Base-by-base conservation (phyloP, 305 asterid genomes). In the Stenogyne calaminthoides region DNA sequence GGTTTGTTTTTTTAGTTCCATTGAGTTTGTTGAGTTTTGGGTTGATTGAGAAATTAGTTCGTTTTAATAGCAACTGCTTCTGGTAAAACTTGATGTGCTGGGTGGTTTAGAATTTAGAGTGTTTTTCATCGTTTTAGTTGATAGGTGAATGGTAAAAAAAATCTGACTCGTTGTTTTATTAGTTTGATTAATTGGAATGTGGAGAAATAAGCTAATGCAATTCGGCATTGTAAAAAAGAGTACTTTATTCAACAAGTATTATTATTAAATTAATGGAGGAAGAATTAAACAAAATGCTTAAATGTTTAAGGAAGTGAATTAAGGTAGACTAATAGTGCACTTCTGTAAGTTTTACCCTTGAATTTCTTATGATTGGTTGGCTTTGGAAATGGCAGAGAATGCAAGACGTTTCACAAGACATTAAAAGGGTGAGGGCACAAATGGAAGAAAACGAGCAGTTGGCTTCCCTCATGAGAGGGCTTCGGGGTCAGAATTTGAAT, bases 401-500 rank as follows among this genome's bases (percentile, higher is more conserved):
- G 81, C 92, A 83, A 80, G 96, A 87, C 80, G 96, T 95, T 55
- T 95, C 99, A 2, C 80, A 86, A 72, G 98, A 95, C 86, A 95
- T 95, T 72, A 95, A 95, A 75, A 81, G 96, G 74, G 93, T 95
- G 78, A 88, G 99, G 83, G 98, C 97, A 3, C 96, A 95, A 76
- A 95, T 95, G 99, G 99, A 95, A 82, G 98, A 92, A 82, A 87
- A 95, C 54, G 99, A 95, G 80, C 84, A 95, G 75, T 72, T 95
- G 81, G 83, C 99, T 46, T 76, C 82, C 69, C 94, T 95, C 22
- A 95, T 95, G 99, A 89, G 82, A 80, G 99, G 99, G 75, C 98
- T 95, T 70, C 85, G 99, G 61, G 97, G 99, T 56, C 98, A 92
- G 82, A 95, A 95, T 81, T 81, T 95, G 89, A 80, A 80, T 72